Percentiles rank a stretch among this genome's conserved stretches.
Conservation (phyloP, 2,329 filamentous ascomycete genomes). For the Emericellopsis atlantica region DNA sequence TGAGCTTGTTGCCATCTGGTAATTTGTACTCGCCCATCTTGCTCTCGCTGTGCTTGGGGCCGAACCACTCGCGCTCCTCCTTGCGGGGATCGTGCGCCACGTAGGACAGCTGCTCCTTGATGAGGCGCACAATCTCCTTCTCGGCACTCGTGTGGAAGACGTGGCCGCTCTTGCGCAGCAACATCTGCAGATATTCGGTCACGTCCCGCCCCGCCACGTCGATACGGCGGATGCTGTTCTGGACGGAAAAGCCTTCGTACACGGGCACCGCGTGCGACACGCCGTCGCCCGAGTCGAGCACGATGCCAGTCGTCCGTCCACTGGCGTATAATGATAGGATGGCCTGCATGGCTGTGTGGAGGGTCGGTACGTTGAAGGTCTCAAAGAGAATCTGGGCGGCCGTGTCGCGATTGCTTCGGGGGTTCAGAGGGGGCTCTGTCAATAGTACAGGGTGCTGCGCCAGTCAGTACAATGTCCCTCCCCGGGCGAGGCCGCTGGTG, state of each 20-base stretch:
- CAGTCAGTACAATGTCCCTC: conserved; percentile 7
- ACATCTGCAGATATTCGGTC: conserved; percentile 84
- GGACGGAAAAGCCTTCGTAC: conserved; percentile 95
- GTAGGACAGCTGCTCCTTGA: conserved; percentile 92
- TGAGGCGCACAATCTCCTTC: conserved; percentile 95
- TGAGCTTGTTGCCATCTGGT: conserved; percentile 87
- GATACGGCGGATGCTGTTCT: conserved; percentile 87
- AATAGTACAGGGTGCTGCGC: conserved; percentile 80
- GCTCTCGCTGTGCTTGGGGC: conserved; percentile 61
- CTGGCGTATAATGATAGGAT: conserved; percentile 93
- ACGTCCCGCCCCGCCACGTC: conserved; percentile 94
- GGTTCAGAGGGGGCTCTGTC: conserved; percentile 92
- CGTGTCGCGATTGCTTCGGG: conserved; percentile 86
- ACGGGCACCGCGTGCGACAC: conserved; percentile 96
- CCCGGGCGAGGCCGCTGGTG: not conserved
- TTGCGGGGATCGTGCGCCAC: conserved; percentile 81
- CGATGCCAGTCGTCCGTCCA: conserved; percentile 89
- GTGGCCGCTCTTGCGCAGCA: conserved; percentile 84
- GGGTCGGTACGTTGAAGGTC: conserved; percentile 93
- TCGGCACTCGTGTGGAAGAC: conserved; percentile 96
- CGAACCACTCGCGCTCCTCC: conserved; percentile 93
- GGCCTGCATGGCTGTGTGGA: conserved; percentile 95
- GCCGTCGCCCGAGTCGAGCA: conserved; percentile 88
- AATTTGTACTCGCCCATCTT: conserved; percentile 80
- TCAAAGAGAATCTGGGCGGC: conserved; percentile 97